These are phyloP conservation scores for Plantago elongata DNA, from an alignment of 257 asterid genomes.

Conservation along the genomic window DNA sequence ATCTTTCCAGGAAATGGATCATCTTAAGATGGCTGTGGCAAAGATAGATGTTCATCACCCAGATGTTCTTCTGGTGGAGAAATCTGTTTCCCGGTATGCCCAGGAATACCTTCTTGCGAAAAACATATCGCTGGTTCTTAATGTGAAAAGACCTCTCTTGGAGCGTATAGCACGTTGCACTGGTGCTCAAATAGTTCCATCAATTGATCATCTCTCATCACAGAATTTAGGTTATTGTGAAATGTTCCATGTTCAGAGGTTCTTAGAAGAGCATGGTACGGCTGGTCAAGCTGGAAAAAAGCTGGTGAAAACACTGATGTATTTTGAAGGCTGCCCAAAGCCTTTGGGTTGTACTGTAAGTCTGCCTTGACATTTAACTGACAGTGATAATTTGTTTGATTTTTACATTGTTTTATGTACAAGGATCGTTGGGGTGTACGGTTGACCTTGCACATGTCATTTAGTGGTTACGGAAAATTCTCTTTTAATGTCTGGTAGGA, in stretches of 20 bases:
- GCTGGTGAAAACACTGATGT: constrained; percentile 84
- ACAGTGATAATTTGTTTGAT: no score
- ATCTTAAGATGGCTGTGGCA: constrained; percentile 98
- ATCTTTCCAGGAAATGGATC: constrained; percentile 85
- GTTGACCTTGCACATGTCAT: neutral
- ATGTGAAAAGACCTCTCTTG: constrained; percentile 79
- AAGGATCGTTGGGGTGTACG: neutral
- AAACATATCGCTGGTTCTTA: constrained; percentile 84
- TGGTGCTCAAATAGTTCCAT: constrained; percentile 84
- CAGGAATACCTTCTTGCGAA: constrained; percentile 95
- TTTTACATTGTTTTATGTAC: constrained; percentile 8
- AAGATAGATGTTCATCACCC: constrained; percentile 84
- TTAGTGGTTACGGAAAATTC: constrained; percentile 5
- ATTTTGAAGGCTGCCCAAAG: constrained; percentile 94
- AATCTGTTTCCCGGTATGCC: constrained; percentile 92
- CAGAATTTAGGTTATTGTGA: constrained; percentile 82
- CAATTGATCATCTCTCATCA: constrained; percentile 79
- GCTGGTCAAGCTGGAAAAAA: constrained; percentile 74
- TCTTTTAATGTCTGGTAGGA: constrained; percentile 3
- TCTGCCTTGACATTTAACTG: neutral
- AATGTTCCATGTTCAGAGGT: constrained; percentile 66
- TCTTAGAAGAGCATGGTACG: constrained; percentile 66
- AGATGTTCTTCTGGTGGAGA: constrained; percentile 92
- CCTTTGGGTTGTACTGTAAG: constrained; percentile 96
- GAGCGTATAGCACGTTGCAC: constrained; percentile 95